These are phyloP conservation scores for Quaeritorhiza haematococci DNA, from an alignment of 371 early-diverging fungal species.

Conservation along the genomic window DNA sequence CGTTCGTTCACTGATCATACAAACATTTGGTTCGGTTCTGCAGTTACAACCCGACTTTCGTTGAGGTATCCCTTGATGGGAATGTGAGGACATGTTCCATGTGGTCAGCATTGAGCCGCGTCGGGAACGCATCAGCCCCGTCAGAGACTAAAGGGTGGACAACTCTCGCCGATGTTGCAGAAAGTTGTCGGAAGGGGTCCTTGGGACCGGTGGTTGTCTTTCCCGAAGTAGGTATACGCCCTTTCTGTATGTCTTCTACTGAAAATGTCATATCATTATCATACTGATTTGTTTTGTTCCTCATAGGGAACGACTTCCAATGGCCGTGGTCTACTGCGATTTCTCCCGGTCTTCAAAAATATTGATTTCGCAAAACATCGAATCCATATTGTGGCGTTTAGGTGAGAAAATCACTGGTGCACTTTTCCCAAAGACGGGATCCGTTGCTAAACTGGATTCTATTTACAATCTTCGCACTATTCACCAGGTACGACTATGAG, in stretches of 20 bases:
- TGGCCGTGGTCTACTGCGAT: conserved; percentile 74
- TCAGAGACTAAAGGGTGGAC: conserved; percentile 28
- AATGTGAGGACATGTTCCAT: conserved; percentile 48
- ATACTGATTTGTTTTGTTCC: not conserved
- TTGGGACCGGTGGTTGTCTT: conserved; percentile 75
- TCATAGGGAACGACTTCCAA: conserved; percentile 78
- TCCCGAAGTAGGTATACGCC: conserved; percentile 54
- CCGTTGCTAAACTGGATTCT: no score
- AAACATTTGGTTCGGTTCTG: no score
- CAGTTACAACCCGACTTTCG: no score
- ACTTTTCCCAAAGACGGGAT: no score
- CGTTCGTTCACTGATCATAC: no score
- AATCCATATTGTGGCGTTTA: conserved; percentile 64
- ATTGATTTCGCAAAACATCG: conserved; percentile 39
- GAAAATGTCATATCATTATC: not conserved
- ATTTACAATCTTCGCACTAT: no score
- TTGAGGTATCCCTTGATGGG: conserved; percentile 54
- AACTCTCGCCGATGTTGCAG: conserved; percentile 47
- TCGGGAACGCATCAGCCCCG: no score
- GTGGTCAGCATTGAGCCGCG: conserved; percentile 53
- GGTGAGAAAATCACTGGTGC: conserved; percentile 46
- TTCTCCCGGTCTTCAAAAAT: conserved; percentile 62
- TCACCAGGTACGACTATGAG: conserved; percentile 60
- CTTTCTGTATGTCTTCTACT: not conserved
- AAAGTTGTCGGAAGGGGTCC: no score